These are phyloP conservation scores for Phaseolus coccineus DNA, from an alignment of 331 rosid genomes.

Conservation along the genomic window DNA sequence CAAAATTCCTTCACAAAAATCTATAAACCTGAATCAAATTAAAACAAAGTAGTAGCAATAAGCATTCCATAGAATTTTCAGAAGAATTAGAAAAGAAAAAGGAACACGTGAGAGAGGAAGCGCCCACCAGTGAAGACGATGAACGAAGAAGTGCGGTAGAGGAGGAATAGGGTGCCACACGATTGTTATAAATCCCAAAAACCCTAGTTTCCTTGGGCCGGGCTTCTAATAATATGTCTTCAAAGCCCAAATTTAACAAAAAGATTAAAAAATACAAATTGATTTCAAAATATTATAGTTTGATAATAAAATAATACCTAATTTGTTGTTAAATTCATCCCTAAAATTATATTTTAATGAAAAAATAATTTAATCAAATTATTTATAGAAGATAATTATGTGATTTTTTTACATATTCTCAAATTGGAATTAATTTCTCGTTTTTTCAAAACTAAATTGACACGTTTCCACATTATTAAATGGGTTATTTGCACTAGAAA, in stretches of 20 bases:
- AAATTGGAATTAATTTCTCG: too few relatives aligned
- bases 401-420: too few relatives aligned
- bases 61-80: not conserved
- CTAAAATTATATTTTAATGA: too few relatives aligned
- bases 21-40: not conserved
- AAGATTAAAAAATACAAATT: too few relatives aligned
- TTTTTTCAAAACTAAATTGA: too few relatives aligned
- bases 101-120: not conserved
- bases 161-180: not conserved
- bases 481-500: too few relatives aligned
- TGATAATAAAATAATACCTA: too few relatives aligned
- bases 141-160: not conserved
- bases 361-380: too few relatives aligned
- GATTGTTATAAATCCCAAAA: not conserved
- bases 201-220: slow-evolving; percentile 33
- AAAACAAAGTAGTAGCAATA: not conserved
- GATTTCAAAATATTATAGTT: too few relatives aligned
- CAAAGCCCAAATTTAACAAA: not conserved
- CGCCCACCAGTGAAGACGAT: slow-evolving; percentile 10
- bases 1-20: not conserved
- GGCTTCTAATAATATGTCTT: not conserved
- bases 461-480: too few relatives aligned
- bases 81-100: not conserved
- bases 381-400: too few relatives aligned
- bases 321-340: too few relatives aligned